These are phyloP conservation scores for Paramyrothecium roridum DNA, from an alignment of 2,329 filamentous ascomycete genomes.

Conservation along the genomic window DNA sequence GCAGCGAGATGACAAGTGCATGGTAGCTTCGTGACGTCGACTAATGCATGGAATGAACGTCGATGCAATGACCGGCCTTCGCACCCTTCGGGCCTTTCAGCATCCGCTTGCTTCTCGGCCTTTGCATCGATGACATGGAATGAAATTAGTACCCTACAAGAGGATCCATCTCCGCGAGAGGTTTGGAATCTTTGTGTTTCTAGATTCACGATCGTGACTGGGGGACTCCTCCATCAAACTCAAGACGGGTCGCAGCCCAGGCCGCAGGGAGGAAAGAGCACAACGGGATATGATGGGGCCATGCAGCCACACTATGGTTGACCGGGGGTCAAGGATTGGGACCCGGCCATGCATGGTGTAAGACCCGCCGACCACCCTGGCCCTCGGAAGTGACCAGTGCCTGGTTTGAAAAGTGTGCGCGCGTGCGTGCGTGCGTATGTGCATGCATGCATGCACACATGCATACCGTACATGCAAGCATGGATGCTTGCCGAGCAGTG, in stretches of 20 bases:
- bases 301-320: neutral
- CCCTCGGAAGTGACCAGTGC: constrained; percentile 2
- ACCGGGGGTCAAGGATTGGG: neutral
- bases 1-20: too few species aligned
- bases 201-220: neutral
- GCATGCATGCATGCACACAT: neutral
- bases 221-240: neutral
- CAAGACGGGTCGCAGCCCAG: neutral
- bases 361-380: constrained; percentile 6
- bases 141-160: too few species aligned
- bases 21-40: too few species aligned
- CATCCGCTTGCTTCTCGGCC: too few species aligned
- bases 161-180: too few species aligned
- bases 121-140: too few species aligned
- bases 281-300: neutral
- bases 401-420: neutral
- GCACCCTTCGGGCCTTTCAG: too few species aligned
- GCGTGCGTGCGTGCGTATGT: too few species aligned
- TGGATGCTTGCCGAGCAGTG: neutral
- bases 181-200: too few species aligned
- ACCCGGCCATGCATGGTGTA: constrained; percentile 9
- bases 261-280: neutral
- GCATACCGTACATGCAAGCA: neutral
- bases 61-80: too few species aligned
- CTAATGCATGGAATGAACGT: too few species aligned